Evolutionary conservation across 495 filamentous ascomycete species (phyloP), one percentile per base, ranked within the genome.

Genomic region (Xylaria acuta): DNA sequence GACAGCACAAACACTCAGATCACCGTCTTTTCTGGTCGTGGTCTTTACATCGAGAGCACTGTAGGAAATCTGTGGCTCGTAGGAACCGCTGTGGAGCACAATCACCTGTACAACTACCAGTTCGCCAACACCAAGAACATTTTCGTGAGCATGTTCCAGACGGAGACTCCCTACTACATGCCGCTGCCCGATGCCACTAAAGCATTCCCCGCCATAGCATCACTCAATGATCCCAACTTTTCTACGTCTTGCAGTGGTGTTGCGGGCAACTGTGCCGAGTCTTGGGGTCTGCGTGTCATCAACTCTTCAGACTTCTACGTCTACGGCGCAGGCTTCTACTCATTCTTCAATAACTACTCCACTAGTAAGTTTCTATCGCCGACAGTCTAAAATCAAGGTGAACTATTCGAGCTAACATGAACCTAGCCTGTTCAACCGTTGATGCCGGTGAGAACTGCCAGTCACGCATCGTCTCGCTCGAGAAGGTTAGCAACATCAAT

Each of bases 91-190:
- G 90, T 90, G 5, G 94, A 97, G 81, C 94, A 97, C 80, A 88
- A 90, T 78, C 82, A 86, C 5, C 85, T 97, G 1, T 94, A 94
- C 77, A 92, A 97, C 78, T 97, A 95, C 84, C 92, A 96, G 71
- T 83, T 96, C 73, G 82, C 85, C 63, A 87, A 86, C 59, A 92
- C 93, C 5, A 83, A 88, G 74, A 90, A 92, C 72, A 84, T 95
- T 64, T 91, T 90, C 77, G 90, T 89, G 78, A 91, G 91, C 25
- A 88, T 92, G 79, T 90, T 95, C 76, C 94, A 97, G 75, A 94
- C 94, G 9, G 94, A 97, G 80, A 94, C 94, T 1, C 92, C 91
- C 72, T 80, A 84, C 72, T 94, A 90, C 77, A 89, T 92, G 79
- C 91, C 92, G 5, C 85, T 82, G 32, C 91, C 92, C 20, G 81